Base-by-base conservation (phyloP, 805 yeast genomes). In the Pichia ethanolica region DNA sequence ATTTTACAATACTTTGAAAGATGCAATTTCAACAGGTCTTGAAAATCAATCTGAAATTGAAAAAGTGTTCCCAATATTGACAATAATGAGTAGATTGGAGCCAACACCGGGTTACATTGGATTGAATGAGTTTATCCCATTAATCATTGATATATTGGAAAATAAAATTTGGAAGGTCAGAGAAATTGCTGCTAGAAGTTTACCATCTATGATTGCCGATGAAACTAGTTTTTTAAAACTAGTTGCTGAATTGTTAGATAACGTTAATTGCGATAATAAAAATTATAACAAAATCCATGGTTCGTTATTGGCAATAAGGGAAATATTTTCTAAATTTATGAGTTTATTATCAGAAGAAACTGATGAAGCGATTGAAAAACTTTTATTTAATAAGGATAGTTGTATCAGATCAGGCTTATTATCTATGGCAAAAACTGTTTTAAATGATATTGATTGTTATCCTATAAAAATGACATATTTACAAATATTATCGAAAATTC, bases 141-240 rank as follows among this genome's bases (percentile, higher is more conserved):
- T 76, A 25, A 66, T 87, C 13, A 56, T 70, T 28, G 46, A 58
- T 20, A 74, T 83, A 53, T 66, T 90, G 33, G 68, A 69, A 0
- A 77, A 79, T 51, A 65, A 65, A 40, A 70, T 74, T 48, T 91
- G 96, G 96, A 89, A 89, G 58, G 75, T 93, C 8, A 75, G 99
- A 53, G 97, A 90, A 60, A 78, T 87, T 78, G 86, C 96, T 0
- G 87, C 96, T 0, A 73, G 82, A 59, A 78, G 89, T 5, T 58
- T 87, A 2, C 77, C 83, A 0, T 67, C 82, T 0, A 63, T 83
- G 44, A 62, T 77, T 12, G 52, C 67, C 8, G 56, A 59, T 1
- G 69, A 65, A 1, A 61, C 67, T 8, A 57, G 66, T 3, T 50
- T 57, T 30, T 10, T 26, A 1, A 54, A 55, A 5, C 71, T 71